Base-by-base conservation (phyloP, 768 basidiomycete genomes). In the Megacollybia marginata region DNA sequence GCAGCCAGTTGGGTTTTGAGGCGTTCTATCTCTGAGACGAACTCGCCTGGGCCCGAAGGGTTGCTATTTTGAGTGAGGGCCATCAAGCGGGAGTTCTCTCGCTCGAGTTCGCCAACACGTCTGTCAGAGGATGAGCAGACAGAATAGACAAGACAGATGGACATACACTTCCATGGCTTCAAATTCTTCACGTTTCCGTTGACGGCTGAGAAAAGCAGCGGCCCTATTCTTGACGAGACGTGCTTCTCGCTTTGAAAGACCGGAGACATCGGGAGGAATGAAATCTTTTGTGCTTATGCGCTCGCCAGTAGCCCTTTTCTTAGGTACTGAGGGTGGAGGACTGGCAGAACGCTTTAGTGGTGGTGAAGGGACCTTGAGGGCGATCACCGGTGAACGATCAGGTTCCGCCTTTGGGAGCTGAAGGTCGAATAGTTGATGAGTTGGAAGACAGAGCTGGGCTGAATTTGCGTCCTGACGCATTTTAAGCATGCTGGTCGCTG, bases 171-270 rank as follows among this genome's bases (percentile, higher is more conserved):
- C 91, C 88, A 93, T 92, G 59, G 63, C 72, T 68, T 93, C 91
- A 60, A 91, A 93, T 69, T 92, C 90, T 69, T 93, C 91, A 49
- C 91, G 81, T 67, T 93, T 93, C 59, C 91, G 77, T 66, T 93
- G 91, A 63, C 91, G 76, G 68, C 83, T 86, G 62, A 93, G 83
- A 72, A 93, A 93, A 51, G 91, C 91, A 10, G 91, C 91, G 11
- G 91, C 91, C 50, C 91, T 79, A 69, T 93, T 93, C 75, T 93
- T 93, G 50, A 93, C 87, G 9, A 93, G 77, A 47, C 91, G 82
- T 52, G 91, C 91, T 68, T 93, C 91, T 46, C 91, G 88, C 67
- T 93, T 93, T 74, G 76, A 83, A 52, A 93, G 76, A 46, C 92
- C 92, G 52, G 82, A 79, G 52, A 92, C 90, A 62, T 93, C 90